These are phyloP conservation scores for Apophysomyces sp. DNA, from an alignment of 371 early-diverging fungal species.

Conservation along the genomic window DNA sequence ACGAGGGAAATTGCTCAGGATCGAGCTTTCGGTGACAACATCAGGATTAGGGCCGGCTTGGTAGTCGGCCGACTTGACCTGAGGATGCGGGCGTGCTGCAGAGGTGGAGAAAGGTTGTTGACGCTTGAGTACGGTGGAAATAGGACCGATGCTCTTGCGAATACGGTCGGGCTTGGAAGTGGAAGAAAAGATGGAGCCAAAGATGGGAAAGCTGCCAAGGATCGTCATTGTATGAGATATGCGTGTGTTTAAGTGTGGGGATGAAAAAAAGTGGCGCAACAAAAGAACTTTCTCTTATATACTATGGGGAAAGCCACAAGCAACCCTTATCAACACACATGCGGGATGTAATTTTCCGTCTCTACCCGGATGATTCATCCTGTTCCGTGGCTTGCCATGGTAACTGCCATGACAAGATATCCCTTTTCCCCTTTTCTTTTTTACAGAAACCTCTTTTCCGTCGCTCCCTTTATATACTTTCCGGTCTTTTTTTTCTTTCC, in stretches of 20 bases:
- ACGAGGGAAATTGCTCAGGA: slow-evolving; percentile 44
- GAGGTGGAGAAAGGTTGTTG: slow-evolving; percentile 11
- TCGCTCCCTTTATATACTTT: background rate
- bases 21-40: slow-evolving; percentile 37
- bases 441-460: background rate
- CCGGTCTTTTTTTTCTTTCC: background rate
- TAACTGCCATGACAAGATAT: background rate
- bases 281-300: background rate
- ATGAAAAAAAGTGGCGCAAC: slow-evolving; percentile 1
- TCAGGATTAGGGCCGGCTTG: slow-evolving; percentile 5
- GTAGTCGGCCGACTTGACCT: slow-evolving; percentile 1
- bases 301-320: background rate
- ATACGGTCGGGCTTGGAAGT: slow-evolving; percentile 30
- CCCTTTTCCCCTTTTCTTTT: background rate
- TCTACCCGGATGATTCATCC: slow-evolving; percentile 1
- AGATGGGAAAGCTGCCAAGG: slow-evolving; percentile 22
- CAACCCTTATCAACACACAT: too few relatives aligned
- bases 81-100: background rate
- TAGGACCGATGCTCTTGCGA: slow-evolving; percentile 38
- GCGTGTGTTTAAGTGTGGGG: background rate
- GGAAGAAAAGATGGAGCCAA: slow-evolving; percentile 30
- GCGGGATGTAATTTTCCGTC: too few relatives aligned
- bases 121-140: slow-evolving; percentile 36
- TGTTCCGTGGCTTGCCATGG: background rate
- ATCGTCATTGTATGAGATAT: slow-evolving; percentile 22